Base-by-base conservation (phyloP, 306 rosid species). In the Cotoneaster glaucophyllus region DNA sequence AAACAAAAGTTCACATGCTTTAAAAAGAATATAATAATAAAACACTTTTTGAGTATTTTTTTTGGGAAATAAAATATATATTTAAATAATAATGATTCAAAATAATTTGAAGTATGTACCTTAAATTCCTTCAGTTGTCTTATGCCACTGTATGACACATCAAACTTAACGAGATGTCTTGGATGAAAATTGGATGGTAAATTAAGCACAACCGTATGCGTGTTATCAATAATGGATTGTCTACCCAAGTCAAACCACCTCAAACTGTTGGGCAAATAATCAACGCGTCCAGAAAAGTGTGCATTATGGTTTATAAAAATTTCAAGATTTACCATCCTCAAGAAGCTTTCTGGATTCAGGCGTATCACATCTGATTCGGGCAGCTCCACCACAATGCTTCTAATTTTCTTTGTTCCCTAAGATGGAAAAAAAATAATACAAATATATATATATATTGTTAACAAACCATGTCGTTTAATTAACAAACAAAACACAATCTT, bases 161-260 rank as follows among this genome's bases (percentile, higher is more conserved):
- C 11, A 37, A 37, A 8, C 71, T 24, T 53, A 11, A 2, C 71
- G 1, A 37, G 41, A 7, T 37, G 0, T 39, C 43, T 39, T 8
- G 43, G 43, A 37, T 8, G 43, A 37, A 6, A 37, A 37, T 37
- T 8, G 10, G 10, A 37, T 0, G 83, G 83, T 75, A 86, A 31
- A 14, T 39, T 61, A 53, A 86, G 76, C 29, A 18, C 75, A 72
- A 56, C 69, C 43, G 80, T 85, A 32, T 67, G 44, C 54, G 26
- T 8, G 3, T 81, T 78, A 62, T 64, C 39, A 74, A 86, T 81
- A 75, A 64, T 70, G 15, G 18, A 29, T 3, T 80, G 89, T 50
- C 59, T 66, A 43, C n/a, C 44, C 79, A 85, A 86, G 10, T 76
- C 74, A 56, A 85, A 77, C 53, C 66, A 25, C 61, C 78, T 82